A percentile compares a stretch with the other conserved stretches of the same genome.
These are phyloP conservation scores for Trypanosoma brucei DNA, from an alignment of 208 protist genomes.

Conservation along the genomic window DNA sequence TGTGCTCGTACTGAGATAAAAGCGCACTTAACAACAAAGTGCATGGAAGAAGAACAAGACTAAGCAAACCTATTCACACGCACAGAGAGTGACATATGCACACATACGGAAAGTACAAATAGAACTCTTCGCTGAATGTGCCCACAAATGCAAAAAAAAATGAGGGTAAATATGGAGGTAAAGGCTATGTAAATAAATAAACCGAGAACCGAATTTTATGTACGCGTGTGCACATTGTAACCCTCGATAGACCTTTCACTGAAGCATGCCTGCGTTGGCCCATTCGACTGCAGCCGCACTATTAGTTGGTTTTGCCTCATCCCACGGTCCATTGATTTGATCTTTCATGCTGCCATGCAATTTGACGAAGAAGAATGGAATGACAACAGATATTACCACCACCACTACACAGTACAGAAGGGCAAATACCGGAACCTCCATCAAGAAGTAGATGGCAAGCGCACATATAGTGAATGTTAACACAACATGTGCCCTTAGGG, in stretches of 20 bases:
- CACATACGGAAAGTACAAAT: no score
- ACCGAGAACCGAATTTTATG: no score
- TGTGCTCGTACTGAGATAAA: no score
- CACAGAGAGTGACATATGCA: no score
- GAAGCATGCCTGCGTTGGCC: constrained; percentile 79
- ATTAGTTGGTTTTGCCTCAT: constrained; percentile 91
- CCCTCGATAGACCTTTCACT: constrained; percentile 5
- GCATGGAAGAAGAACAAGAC: no score
- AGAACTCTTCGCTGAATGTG: no score
- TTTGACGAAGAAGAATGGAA: constrained; percentile 75
- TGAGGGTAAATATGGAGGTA: no score
- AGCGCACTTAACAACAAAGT: no score
- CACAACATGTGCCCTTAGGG: constrained; percentile 56
- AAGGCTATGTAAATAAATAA: no score
- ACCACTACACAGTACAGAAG: constrained; percentile 52
- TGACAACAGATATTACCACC: constrained; percentile 55
- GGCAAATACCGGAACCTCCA: constrained; percentile 52
- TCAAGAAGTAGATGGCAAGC: constrained; percentile 43
- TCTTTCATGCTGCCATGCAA: constrained; percentile 76
- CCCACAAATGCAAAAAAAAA: no score
- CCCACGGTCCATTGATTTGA: constrained; percentile 90
- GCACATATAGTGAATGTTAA: constrained; percentile 65
- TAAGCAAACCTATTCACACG: no score
- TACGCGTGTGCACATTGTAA: no score
- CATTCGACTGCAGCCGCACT: constrained; percentile 87